Percentiles rank a stretch among this genome's conserved stretches.
These are phyloP conservation scores for Sicyos baderoa DNA, from an alignment of 306 rosid species.

Conservation along the genomic window DNA sequence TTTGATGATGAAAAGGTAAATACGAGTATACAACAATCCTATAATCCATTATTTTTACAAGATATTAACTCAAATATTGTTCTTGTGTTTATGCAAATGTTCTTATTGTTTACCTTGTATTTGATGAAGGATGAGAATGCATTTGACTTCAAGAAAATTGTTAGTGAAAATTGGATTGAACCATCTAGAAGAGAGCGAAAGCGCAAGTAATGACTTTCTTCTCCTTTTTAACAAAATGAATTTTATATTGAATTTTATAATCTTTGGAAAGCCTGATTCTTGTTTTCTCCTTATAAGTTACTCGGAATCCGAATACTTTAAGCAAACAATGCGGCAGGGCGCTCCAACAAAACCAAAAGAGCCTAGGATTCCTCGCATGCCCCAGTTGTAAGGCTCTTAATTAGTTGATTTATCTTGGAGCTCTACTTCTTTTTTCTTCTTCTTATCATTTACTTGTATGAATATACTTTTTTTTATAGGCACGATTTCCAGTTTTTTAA, in stretches of 20 bases:
- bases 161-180: constrained; percentile 92
- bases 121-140: constrained; percentile 70
- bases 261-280: constrained; percentile 14
- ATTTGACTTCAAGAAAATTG: constrained; percentile 89
- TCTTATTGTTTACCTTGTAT: not conserved
- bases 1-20: constrained; percentile 90
- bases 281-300: constrained; percentile 40
- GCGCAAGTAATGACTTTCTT: constrained; percentile 57
- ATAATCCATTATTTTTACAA: no score
- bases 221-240: not conserved
- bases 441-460: not conserved
- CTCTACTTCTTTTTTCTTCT: not conserved
- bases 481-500: constrained; percentile 96
- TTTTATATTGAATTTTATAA: not conserved
- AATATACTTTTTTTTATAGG: constrained; percentile 29
- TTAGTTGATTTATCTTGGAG: not conserved
- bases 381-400: constrained; percentile 65
- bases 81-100: not conserved
- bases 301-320: constrained; percentile 92
- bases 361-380: constrained; percentile 99
- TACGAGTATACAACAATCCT: not conserved
- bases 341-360: constrained; percentile 85
- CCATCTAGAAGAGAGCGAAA: constrained; percentile 96
- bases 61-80: not conserved
- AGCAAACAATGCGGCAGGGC: constrained; percentile 98